A percentile compares a stretch with the other conserved stretches of the same genome.
phyloP scores from a whole-genome alignment of 75 land plant genomes.

The Pinus tabuliformis region DNA sequence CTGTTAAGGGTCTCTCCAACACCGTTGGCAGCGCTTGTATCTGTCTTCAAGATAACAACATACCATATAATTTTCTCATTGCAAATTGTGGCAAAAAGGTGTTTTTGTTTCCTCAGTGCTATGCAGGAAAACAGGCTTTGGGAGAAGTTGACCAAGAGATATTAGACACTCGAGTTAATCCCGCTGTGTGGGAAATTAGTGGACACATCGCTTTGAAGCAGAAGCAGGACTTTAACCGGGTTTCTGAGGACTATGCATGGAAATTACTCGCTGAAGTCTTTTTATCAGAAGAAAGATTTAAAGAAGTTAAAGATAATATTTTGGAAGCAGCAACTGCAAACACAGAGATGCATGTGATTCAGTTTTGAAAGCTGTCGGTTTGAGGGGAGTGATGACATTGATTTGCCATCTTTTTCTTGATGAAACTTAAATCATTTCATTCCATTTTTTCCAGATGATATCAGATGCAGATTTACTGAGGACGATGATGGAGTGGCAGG shows the following conservation, averaged over 20 bases:
- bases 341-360: too few relatives aligned
- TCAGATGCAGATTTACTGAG: too few relatives aligned
- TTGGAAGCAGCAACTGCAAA: slow-evolving; percentile 47
- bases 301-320: slow-evolving; percentile 64
- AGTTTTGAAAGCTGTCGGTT: too few relatives aligned
- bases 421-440: too few relatives aligned
- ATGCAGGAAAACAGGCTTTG: slow-evolving; percentile 90
- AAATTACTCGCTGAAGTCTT: slow-evolving; percentile 88
- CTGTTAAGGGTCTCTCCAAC: slow-evolving; percentile 47
- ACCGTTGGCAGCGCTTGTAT: slow-evolving; percentile 62
- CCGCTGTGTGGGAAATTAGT: slow-evolving; percentile 97
- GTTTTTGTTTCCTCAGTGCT: slow-evolving; percentile 89
- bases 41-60: slow-evolving; percentile 69
- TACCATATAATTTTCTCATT: slow-evolving; percentile 89
- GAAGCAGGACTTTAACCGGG: slow-evolving; percentile 69
- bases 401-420: too few relatives aligned
- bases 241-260: slow-evolving; percentile 91
- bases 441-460: too few relatives aligned
- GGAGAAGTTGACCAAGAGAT: slow-evolving; percentile 81
- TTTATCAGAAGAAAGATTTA: slow-evolving; percentile 70
- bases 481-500: too few relatives aligned
- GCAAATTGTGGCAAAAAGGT: slow-evolving; percentile 67
- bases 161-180: slow-evolving; percentile 92
- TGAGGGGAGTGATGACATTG: too few relatives aligned
- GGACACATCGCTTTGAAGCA: slow-evolving; percentile 94